phyloP scores from a whole-genome alignment of 1,139 yeast species.

The Saccharomyces pastorianus region DNA sequence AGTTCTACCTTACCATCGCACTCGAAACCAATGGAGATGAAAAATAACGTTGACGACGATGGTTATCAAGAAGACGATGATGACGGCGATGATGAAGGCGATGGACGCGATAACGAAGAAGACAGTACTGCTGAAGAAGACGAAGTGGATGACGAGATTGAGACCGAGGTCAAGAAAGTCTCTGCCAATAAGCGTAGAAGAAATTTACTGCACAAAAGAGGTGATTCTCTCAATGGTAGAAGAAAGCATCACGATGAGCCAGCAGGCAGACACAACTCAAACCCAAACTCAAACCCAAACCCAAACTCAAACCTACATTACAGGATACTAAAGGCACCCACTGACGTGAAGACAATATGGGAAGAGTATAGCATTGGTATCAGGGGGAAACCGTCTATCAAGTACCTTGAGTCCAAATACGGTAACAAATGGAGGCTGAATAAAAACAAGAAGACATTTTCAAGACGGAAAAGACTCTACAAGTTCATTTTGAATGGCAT shows the following conservation, averaged over 20 bases:
- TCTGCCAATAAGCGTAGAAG: background rate
- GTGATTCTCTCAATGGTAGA: background rate
- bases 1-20: background rate
- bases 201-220: background rate
- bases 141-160: slow-evolving; percentile 6
- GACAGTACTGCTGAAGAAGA: slow-evolving; percentile 8
- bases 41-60: slow-evolving; percentile 19
- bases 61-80: slow-evolving; percentile 30
- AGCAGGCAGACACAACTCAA: background rate
- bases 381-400: slow-evolving; percentile 32
- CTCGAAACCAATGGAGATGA: slow-evolving; percentile 3
- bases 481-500: slow-evolving; percentile 32
- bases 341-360: slow-evolving; percentile 32
- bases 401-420: slow-evolving; percentile 30
- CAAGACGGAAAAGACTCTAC: slow-evolving; percentile 33
- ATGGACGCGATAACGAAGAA: slow-evolving; percentile 15
- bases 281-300: slow-evolving; percentile 4
- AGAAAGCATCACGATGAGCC: background rate
- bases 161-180: background rate
- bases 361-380: slow-evolving; percentile 32
- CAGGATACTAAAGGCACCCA: slow-evolving; percentile 31
- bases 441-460: slow-evolving; percentile 30
- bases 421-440: slow-evolving; percentile 33
- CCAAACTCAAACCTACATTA: slow-evolving; percentile 16
- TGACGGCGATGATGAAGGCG: slow-evolving; percentile 18